Conservation (phyloP, 2,329 filamentous ascomycete species). For the Fusarium sp. region DNA sequence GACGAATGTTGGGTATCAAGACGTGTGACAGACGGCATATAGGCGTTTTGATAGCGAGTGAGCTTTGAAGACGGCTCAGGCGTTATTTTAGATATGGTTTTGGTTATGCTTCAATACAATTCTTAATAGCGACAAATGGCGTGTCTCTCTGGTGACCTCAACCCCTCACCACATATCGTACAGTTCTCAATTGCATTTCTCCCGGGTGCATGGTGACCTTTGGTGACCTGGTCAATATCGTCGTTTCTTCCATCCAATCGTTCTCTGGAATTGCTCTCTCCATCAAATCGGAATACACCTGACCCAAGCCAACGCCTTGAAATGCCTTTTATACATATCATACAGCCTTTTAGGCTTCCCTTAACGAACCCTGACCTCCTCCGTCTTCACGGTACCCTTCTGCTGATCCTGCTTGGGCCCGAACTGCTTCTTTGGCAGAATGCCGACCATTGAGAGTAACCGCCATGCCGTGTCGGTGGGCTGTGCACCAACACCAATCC, state of each 20-base stretch:
- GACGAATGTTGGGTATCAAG: conserved; percentile 31
- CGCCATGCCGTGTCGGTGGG: conserved; percentile 92
- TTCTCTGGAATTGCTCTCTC: conserved; percentile 10
- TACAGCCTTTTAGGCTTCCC: conserved; percentile 31
- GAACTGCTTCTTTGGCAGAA: conserved; percentile 54
- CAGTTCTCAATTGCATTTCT: conserved; percentile 9
- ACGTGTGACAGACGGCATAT: conserved; percentile 37
- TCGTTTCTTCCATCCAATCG: not conserved
- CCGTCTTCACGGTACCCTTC: conserved; percentile 42
- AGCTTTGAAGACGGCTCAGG: conserved; percentile 30
- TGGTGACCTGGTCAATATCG: not conserved
- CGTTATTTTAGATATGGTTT: conserved; percentile 41
- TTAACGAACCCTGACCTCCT: conserved; percentile 48
- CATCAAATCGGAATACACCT: conserved; percentile 14
- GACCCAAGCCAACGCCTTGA: conserved; percentile 43
- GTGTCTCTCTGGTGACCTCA: conserved; percentile 6
- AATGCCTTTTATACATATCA: conserved; percentile 45
- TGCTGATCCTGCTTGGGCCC: conserved; percentile 44
- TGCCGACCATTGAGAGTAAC: conserved; percentile 80
- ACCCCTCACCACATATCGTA: conserved; percentile 24
- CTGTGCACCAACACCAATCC: conserved; percentile 96
- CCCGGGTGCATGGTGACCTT: not conserved
- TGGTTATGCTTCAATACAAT: conserved; percentile 36
- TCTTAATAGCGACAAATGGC: conserved; percentile 31
- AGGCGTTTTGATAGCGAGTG: conserved; percentile 35